Evolutionary conservation across 129 eudicot genomes (phyloP), one percentile per base, ranked within the genome.

Genomic region (Rutidosis leptorrhynchoides): DNA sequence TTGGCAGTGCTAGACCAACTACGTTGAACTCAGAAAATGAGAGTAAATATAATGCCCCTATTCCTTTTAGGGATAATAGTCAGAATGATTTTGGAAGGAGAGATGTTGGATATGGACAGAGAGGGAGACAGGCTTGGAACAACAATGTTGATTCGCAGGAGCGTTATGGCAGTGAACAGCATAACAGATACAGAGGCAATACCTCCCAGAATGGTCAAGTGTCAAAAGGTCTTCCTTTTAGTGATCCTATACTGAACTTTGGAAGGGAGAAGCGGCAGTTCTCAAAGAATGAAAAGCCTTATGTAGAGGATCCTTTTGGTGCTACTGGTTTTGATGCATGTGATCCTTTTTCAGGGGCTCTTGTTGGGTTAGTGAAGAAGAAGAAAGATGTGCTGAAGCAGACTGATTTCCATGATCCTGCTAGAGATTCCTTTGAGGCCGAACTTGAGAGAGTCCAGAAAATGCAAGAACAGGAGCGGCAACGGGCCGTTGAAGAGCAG

Each of bases 391-490:
- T 61, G 61, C 67, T 73, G 49, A 84, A 77, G 29, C 77, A 70
- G 15, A 63, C 81, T 29, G 90, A 86, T 68, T 84, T 89, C 20
- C 93, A 84, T 77, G 99, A 94, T 73, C 99, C 97, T 69, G 93
- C 77, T 10, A 78, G 99, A 64, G 96, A 94, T 71, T 94, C 99
- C 6, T 94, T 94, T 61, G 99, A 94, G 74, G 99, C 99, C 51
- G 99, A 94, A 51, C 90, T 94, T 62, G 99, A 94, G 73, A 80
- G 95, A 73, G 96, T 94, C 62, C 99, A 94, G 75, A 89, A 82
- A 75, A 81, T 94, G 89, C 99, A 94, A 78, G 97, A 94, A 77
- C 84, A 84, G 86, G 99, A 94, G 79, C 67, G 99, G 14, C 87
- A 86, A 68, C 80, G 84, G 58, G 32, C 79, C 0, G 74, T 84